phyloP scores from a whole-genome alignment of 148 eudicot species.

The Chenopodium suecicum region DNA sequence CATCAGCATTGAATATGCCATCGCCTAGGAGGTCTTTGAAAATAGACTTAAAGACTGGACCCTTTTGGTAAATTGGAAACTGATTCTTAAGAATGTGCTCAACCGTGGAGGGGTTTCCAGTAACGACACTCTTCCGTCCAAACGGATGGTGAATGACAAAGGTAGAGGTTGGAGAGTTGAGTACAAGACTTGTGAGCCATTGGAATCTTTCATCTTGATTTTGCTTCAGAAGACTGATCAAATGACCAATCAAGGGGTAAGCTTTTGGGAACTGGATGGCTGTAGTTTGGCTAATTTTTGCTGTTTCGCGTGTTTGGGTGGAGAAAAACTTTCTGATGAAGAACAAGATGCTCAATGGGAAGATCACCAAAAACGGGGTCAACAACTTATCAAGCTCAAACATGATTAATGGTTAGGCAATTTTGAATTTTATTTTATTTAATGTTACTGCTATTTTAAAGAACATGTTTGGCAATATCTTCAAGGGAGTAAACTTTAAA shows the following conservation, averaged over 20 bases:
- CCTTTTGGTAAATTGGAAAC: conserved; percentile 35
- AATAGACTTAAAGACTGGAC: conserved; percentile 7
- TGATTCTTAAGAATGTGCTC: conserved; percentile 30
- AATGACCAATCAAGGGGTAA: conserved; percentile 30
- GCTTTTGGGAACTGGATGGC: conserved; percentile 10
- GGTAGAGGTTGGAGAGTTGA: conserved; percentile 23
- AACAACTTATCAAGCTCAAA: neutral
- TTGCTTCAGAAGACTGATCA: conserved; percentile 18
- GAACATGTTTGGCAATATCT: too few species aligned
- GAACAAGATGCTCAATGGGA: conserved; percentile 11
- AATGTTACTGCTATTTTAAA: too few species aligned
- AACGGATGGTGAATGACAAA: conserved; percentile 20
- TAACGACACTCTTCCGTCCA: neutral
- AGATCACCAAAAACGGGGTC: conserved; percentile 10
- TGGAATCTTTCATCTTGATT: conserved; percentile 11
- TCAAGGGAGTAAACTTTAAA: too few species aligned
- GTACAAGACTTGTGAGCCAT: conserved; percentile 23
- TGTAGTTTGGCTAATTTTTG: neutral
- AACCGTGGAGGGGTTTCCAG: conserved; percentile 13
- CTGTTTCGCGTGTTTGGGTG: neutral
- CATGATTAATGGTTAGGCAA: neutral
- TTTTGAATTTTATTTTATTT: too few species aligned
- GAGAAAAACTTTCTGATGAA: neutral
- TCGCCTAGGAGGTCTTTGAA: conserved; percentile 42
- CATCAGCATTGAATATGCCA: conserved; percentile 47